A percentile compares a stretch with the other conserved stretches of the same genome.
These are phyloP conservation scores for Myochromella boudieri DNA, from an alignment of 768 basidiomycete genomes.

Conservation along the genomic window DNA sequence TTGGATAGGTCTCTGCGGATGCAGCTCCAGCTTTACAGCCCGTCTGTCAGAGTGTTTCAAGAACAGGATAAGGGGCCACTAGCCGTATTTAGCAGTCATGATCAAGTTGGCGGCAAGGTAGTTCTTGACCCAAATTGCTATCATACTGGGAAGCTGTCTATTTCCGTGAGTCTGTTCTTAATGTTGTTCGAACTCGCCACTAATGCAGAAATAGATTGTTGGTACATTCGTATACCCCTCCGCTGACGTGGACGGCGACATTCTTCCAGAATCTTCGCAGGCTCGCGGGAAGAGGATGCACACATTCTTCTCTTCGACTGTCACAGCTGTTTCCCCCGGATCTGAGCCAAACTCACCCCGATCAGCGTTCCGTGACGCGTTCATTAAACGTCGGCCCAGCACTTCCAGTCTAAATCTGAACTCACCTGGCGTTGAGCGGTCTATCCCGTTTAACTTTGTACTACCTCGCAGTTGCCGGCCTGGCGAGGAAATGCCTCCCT, in stretches of 20 bases:
- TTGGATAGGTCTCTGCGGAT: constrained; percentile 48
- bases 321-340: constrained; percentile 38
- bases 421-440: constrained; percentile 33
- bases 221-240: constrained; percentile 53
- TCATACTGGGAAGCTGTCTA: constrained; percentile 54
- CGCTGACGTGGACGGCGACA: constrained; percentile 24
- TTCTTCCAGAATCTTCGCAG: constrained; percentile 13
- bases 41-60: constrained; percentile 52
- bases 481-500: constrained; percentile 63
- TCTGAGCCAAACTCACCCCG: constrained; percentile 28
- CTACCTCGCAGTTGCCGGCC: constrained; percentile 47
- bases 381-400: constrained; percentile 46
- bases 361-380: constrained; percentile 44
- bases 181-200: constrained; percentile 10
- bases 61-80: constrained; percentile 29
- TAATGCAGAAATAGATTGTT: constrained; percentile 47
- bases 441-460: constrained; percentile 54
- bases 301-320: constrained; percentile 49
- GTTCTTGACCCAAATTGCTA: constrained; percentile 52
- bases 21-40: constrained; percentile 62
- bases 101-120: constrained; percentile 60
- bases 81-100: constrained; percentile 61
- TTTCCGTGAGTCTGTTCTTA: constrained; percentile 44
- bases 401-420: constrained; percentile 35
- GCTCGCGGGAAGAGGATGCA: constrained; percentile 33